These are phyloP conservation scores for Verticillium zaregamsianum DNA, from an alignment of 2,329 filamentous ascomycete species.

Conservation along the genomic window DNA sequence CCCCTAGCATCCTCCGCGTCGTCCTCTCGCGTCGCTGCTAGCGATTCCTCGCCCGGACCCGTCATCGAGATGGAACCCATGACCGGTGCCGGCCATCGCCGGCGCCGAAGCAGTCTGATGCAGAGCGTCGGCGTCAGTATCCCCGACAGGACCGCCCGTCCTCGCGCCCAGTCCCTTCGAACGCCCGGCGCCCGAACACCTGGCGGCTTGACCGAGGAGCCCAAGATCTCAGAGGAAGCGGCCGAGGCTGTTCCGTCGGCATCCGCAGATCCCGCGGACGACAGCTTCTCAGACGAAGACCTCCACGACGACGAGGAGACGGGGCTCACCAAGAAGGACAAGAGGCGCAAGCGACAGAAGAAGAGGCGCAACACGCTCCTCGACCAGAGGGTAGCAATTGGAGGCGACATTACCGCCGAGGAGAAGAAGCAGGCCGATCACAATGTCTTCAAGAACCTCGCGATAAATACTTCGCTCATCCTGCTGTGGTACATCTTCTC, in stretches of 20 bases:
- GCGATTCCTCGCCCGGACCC: conserved; percentile 2
- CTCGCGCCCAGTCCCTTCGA: conserved; percentile 14
- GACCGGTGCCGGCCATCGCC: conserved; percentile 43
- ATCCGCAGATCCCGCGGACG: conserved; percentile 35
- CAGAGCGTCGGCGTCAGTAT: conserved; percentile 26
- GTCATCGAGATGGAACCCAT: conserved; percentile 56
- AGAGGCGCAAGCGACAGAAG: conserved; percentile 61
- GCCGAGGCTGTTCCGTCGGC: conserved; percentile 14
- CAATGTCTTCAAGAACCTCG: conserved; percentile 62
- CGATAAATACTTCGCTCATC: conserved; percentile 78
- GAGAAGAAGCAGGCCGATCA: conserved; percentile 75
- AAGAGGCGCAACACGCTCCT: conserved; percentile 64
- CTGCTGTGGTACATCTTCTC: conserved; percentile 88
- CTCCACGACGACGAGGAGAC: conserved; percentile 85
- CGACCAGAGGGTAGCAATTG: conserved; percentile 64
- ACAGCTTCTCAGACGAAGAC: conserved; percentile 66
- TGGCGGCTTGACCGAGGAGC: conserved; percentile 30
- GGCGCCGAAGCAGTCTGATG: conserved; percentile 52
- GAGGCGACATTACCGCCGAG: conserved; percentile 58
- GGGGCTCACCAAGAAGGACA: conserved; percentile 72
- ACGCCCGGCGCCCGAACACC: conserved; percentile 9
- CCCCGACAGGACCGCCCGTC: conserved; percentile 18
- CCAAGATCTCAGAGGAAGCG: conserved; percentile 43
- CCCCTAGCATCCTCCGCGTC: conserved; percentile 6
- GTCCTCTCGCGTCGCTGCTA: neutral